phyloP scores from a whole-genome alignment of 2,329 filamentous ascomycete species.

The Aspergillus versicolor region DNA sequence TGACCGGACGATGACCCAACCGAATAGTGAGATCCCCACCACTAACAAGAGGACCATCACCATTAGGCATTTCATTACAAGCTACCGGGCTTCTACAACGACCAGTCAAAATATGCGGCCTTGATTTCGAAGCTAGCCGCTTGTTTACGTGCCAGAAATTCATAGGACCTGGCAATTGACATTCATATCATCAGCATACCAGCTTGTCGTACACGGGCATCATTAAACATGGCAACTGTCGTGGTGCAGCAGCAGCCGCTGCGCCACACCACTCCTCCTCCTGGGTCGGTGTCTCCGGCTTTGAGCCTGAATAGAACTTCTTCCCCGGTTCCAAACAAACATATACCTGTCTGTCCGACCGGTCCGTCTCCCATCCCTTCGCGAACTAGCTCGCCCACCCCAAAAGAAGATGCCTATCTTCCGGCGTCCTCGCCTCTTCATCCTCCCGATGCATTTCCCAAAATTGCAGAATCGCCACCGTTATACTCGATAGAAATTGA shows the following conservation, averaged over 20 bases:
- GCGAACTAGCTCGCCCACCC: slow-evolving; percentile 64
- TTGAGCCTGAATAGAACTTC: slow-evolving; percentile 60
- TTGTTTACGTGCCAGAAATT: not conserved
- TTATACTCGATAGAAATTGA: slow-evolving; percentile 72
- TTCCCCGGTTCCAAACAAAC: slow-evolving; percentile 78
- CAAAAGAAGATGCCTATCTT: slow-evolving; percentile 54
- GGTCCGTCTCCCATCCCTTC: slow-evolving; percentile 66
- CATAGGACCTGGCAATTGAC: not conserved
- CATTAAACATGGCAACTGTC: slow-evolving; percentile 44
- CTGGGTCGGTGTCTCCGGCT: slow-evolving; percentile 47
- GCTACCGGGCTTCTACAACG: not conserved
- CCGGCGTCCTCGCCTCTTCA: slow-evolving; percentile 69
- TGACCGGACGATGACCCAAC: not conserved
- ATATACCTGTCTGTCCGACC: slow-evolving; percentile 84
- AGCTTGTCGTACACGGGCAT: not conserved
- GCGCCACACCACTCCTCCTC: slow-evolving; percentile 50
- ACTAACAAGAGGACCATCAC: not conserved
- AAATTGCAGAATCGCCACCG: slow-evolving; percentile 55
- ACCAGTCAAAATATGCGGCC: not conserved
- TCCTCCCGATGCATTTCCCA: slow-evolving; percentile 66
- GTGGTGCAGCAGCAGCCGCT: slow-evolving; percentile 48
- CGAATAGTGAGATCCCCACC: not conserved
- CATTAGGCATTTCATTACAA: slow-evolving; percentile 1
- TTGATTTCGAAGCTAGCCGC: not conserved
- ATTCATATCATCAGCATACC: slow-evolving; percentile 1